Evolutionary conservation across 2,329 filamentous ascomycete species (phyloP).

Genomic region (Elsinoe necatrix): DNA sequence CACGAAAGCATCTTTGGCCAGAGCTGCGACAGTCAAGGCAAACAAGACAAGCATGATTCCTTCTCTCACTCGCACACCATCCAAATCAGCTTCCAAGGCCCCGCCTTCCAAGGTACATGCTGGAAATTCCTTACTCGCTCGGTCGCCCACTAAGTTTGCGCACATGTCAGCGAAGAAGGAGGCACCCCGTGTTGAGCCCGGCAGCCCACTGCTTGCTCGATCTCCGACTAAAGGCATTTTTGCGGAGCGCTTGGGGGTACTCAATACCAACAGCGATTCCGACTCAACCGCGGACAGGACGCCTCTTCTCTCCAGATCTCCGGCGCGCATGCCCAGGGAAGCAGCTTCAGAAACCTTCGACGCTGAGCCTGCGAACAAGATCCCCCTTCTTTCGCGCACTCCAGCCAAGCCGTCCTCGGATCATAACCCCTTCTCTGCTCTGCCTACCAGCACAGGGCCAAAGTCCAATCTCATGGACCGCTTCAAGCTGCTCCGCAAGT

Average conservation of each 20-base stretch:
- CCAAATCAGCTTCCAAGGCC: constrained; percentile 18
- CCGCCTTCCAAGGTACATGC: constrained; percentile 15
- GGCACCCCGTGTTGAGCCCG: constrained; percentile 12
- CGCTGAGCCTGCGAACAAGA: constrained; percentile 11
- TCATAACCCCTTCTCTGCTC: constrained; percentile 17
- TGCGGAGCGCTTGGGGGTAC: not conserved
- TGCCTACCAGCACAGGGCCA: constrained; percentile 26
- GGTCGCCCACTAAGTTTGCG: constrained; percentile 19
- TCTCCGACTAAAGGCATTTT: constrained; percentile 20
- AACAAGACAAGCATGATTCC: constrained; percentile 31
- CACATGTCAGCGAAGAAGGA: constrained; percentile 18
- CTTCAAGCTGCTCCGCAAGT: constrained; percentile 43
- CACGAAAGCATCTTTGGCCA: constrained; percentile 64
- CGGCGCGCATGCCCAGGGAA: constrained; percentile 19
- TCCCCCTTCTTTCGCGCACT: constrained; percentile 18
- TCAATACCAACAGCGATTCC: constrained; percentile 7
- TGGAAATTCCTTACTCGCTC: constrained; percentile 25
- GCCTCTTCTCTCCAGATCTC: constrained; percentile 29
- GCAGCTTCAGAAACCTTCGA: not conserved
- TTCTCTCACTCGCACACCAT: constrained; percentile 21
- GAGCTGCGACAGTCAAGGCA: constrained; percentile 46
- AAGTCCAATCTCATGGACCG: constrained; percentile 33
- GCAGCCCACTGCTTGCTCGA: constrained; percentile 24
- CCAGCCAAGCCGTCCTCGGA: constrained; percentile 16
- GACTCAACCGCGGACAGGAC: constrained; percentile 20